Percentiles rank a stretch among this genome's conserved stretches.
phyloP scores from a whole-genome alignment of 345 rosid species.

The Mangifera indica region DNA sequence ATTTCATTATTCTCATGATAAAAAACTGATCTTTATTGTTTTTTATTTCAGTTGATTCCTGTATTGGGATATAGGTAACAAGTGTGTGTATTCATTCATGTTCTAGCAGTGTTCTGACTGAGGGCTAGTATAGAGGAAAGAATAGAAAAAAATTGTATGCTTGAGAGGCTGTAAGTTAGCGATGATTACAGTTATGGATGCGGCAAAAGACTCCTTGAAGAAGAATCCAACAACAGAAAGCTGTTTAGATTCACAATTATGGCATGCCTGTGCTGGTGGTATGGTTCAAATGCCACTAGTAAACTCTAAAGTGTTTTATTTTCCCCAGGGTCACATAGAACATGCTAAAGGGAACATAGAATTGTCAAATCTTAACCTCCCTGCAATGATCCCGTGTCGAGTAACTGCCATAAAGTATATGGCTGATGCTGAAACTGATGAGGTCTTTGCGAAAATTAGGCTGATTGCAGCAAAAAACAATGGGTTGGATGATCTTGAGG shows the following conservation, averaged over 20 bases:
- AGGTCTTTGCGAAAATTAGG: slow-evolving; percentile 74
- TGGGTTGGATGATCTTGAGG: slow-evolving; percentile 38
- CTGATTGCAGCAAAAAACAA: slow-evolving; percentile 49
- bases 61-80: neutral
- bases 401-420: slow-evolving; percentile 65
- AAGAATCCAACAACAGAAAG: slow-evolving; percentile 36
- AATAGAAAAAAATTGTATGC: slow-evolving; percentile 6
- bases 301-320: slow-evolving; percentile 74
- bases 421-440: slow-evolving; percentile 91
- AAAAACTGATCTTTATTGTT: neutral
- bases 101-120: slow-evolving; percentile 13
- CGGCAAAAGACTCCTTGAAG: slow-evolving; percentile 36
- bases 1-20: neutral
- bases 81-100: slow-evolving; percentile 15
- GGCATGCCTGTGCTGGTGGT: slow-evolving; percentile 99
- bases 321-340: slow-evolving; percentile 97
- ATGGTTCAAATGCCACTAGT: slow-evolving; percentile 90
- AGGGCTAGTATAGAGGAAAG: neutral
- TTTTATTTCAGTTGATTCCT: neutral
- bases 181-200: slow-evolving; percentile 53
- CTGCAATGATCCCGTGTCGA: slow-evolving; percentile 58
- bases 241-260: slow-evolving; percentile 82
- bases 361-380: slow-evolving; percentile 46
- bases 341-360: slow-evolving; percentile 66
- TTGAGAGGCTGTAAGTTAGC: neutral